phyloP scores from a whole-genome alignment of 2,329 filamentous ascomycete species.

The Colletotrichum viniferum region DNA sequence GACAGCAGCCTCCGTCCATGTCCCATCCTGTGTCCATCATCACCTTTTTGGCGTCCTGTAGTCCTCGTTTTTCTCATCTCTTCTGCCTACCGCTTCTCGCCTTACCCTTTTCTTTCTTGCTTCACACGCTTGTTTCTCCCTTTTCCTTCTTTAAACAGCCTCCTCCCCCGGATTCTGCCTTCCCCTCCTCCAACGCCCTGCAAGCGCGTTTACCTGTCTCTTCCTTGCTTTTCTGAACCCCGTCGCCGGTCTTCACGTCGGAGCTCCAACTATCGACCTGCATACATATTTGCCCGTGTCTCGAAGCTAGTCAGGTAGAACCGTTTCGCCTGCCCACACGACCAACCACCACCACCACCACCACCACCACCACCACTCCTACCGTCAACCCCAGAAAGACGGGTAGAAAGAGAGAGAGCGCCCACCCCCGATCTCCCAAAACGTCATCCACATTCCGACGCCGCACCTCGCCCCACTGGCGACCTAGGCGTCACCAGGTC shows the following conservation, averaged over 20 bases:
- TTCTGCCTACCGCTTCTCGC: not conserved
- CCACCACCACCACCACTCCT: not conserved
- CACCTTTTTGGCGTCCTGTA: not conserved
- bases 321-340: not conserved
- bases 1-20: slow-evolving; percentile 2
- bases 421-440: not conserved
- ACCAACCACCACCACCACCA: not conserved
- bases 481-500: slow-evolving; percentile 14
- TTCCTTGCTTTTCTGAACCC: not conserved
- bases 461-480: not conserved
- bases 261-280: not conserved
- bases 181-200: not conserved
- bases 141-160: not conserved
- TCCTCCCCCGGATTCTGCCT: not conserved
- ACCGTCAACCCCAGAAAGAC: not conserved
- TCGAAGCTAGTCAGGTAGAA: not conserved
- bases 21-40: slow-evolving; percentile 2
- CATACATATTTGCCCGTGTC: not conserved
- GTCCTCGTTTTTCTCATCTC: not conserved
- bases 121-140: not conserved
- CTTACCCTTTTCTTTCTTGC: not conserved
- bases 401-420: not conserved
- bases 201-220: not conserved
- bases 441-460: slow-evolving; percentile 18
- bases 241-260: not conserved